Evolutionary conservation across 495 filamentous ascomycete genomes (phyloP).

Genomic region (Poronia punctata): DNA sequence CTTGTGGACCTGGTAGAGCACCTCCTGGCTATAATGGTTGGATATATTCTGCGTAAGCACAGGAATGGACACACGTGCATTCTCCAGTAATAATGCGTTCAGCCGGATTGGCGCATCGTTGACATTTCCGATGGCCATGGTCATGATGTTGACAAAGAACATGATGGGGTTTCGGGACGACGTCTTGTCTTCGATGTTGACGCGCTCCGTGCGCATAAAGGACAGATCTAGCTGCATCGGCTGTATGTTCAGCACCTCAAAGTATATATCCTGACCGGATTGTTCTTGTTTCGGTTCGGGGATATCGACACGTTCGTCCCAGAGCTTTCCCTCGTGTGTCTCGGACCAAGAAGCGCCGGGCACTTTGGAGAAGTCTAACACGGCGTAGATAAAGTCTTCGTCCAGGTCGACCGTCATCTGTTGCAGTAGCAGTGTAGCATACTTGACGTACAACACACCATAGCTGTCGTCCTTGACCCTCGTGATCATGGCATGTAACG

Average conservation of each 20-base stretch:
- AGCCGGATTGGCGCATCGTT: conserved; percentile 92
- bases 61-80: conserved; percentile 82
- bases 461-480: conserved; percentile 97
- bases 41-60: conserved; percentile 77
- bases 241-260: conserved; percentile 92
- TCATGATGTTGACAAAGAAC: conserved; percentile 97
- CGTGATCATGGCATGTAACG: conserved; percentile 83
- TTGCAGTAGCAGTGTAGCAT: conserved; percentile 85
- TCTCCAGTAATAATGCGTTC: conserved; percentile 91
- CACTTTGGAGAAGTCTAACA: conserved; percentile 91
- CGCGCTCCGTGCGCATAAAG: conserved; percentile 90
- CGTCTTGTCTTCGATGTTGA: conserved; percentile 91
- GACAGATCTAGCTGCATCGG: conserved; percentile 97
- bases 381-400: conserved; percentile 94
- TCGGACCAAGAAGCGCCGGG: conserved; percentile 90
- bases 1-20: conserved; percentile 90
- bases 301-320: conserved; percentile 82
- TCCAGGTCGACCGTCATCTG: conserved; percentile 98
- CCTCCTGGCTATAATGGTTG: conserved; percentile 92
- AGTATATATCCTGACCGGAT: conserved; percentile 87
- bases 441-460: conserved; percentile 97
- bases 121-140: conserved; percentile 98
- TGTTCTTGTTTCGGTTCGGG: conserved; percentile 84
- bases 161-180: conserved; percentile 87
- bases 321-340: conserved; percentile 69